Conservation (phyloP, 306 rosid genomes). For the Cyamopsis tetragonoloba region DNA sequence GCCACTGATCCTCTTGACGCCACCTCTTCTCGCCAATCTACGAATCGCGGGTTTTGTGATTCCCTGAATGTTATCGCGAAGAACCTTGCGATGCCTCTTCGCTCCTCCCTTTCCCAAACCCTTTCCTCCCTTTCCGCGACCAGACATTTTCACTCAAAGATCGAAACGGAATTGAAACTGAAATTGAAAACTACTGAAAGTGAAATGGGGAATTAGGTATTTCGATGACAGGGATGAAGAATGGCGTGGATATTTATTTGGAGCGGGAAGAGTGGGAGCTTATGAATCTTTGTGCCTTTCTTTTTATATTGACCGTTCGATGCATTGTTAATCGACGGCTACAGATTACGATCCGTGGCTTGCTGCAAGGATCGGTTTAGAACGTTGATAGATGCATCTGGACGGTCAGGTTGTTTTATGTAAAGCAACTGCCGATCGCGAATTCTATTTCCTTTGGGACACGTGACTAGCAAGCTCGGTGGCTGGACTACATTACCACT, state of each 20-base stretch:
- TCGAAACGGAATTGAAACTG: background rate
- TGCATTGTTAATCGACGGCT: background rate
- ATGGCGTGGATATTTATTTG: background rate
- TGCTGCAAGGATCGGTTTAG: background rate
- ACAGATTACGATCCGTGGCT: slow-evolving; percentile 1
- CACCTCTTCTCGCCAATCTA: slow-evolving; percentile 35
- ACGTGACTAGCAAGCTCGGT: background rate
- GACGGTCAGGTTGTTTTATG: background rate
- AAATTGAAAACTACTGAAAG: background rate
- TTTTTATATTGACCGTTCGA: background rate
- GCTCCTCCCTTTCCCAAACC: slow-evolving; percentile 44
- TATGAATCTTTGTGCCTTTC: background rate
- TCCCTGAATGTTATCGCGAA: slow-evolving; percentile 37
- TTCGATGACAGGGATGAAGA: background rate
- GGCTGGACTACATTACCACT: too few relatives aligned
- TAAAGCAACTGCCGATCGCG: background rate
- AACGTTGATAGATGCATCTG: background rate
- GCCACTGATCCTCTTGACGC: slow-evolving; percentile 39
- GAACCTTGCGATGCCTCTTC: slow-evolving; percentile 37
- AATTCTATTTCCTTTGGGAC: background rate
- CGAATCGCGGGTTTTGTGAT: slow-evolving; percentile 43
- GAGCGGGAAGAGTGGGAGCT: slow-evolving; percentile 25
- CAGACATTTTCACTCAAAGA: background rate
- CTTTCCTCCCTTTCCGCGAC: slow-evolving; percentile 42
- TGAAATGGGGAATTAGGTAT: background rate